Conservation (phyloP, 306 rosid genomes). For the Senna tora region DNA sequence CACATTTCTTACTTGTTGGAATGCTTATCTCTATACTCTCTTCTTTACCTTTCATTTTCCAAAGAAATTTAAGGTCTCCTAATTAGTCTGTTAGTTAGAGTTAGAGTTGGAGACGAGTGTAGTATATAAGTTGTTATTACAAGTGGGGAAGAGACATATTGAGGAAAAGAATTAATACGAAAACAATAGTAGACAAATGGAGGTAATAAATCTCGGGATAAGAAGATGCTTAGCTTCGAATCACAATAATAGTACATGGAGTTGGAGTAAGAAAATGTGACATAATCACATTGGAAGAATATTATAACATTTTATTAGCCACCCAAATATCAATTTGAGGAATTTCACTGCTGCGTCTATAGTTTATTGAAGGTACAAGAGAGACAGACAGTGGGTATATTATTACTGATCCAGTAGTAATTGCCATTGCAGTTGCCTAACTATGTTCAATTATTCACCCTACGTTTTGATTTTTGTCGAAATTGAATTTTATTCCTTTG, state of each 20-base stretch:
- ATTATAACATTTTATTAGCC: not conserved
- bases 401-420: not conserved
- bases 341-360: not conserved
- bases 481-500: no score
- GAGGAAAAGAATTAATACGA: constrained; percentile 52
- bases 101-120: no score
- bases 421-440: no score
- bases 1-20: constrained; percentile 38
- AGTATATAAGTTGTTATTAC: constrained; percentile 7
- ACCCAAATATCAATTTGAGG: not conserved
- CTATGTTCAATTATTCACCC: not conserved
- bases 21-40: constrained; percentile 55
- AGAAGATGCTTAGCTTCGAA: constrained; percentile 59
- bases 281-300: constrained; percentile 22
- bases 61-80: not conserved
- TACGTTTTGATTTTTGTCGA: not conserved
- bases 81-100: no score
- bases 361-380: constrained; percentile 17
- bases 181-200: constrained; percentile 47
- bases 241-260: constrained; percentile 58
- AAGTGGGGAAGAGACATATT: constrained; percentile 43
- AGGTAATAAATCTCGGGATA: constrained; percentile 40
- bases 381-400: not conserved
- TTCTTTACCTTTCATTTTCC: constrained; percentile 62
- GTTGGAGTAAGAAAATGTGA: constrained; percentile 57